Conservation (phyloP, 108 stramenopile genomes). For the Pseudonitzschia multistriata region DNA sequence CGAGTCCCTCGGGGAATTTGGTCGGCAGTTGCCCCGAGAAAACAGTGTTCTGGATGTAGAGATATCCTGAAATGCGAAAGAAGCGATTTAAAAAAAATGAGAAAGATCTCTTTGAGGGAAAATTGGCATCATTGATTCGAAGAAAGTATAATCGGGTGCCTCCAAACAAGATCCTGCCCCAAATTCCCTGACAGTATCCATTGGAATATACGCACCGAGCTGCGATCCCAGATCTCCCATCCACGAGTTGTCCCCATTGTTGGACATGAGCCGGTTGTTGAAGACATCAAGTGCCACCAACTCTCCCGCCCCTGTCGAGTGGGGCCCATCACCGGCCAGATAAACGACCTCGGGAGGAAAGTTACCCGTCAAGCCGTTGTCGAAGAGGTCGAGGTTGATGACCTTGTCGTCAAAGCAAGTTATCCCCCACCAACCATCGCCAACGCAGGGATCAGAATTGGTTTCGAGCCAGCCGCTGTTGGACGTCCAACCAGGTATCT, state of each 20-base stretch:
- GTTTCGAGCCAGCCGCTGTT: conserved; percentile 15
- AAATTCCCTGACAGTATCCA: neutral
- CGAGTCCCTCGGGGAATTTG: neutral
- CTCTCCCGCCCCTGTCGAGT: conserved; percentile 32
- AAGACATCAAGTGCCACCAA: conserved; percentile 20
- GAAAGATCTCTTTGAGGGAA: no score
- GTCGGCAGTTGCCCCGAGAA: conserved; percentile 23
- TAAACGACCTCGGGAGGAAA: conserved; percentile 32
- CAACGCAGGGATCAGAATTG: conserved; percentile 30
- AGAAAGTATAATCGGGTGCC: no score
- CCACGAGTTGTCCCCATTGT: conserved; percentile 34
- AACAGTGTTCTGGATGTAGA: conserved; percentile 19
- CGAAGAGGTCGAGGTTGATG: conserved; percentile 22
- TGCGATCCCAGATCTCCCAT: conserved; percentile 23
- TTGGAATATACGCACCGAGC: conserved; percentile 20
- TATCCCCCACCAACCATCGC: conserved; percentile 32
- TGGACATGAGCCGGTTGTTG: conserved; percentile 30
- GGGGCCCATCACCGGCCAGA: conserved; percentile 26
- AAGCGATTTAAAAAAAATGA: neutral
- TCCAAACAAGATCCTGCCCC: neutral
- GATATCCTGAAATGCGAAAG: conserved; percentile 3
- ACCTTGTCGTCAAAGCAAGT: conserved; percentile 26
- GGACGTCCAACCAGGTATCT: conserved; percentile 24
- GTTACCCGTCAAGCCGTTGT: conserved; percentile 37
- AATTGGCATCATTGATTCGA: no score